Evolutionary conservation across 305 asterid genomes (phyloP).

Genomic region (Fraxinus angustifolia): DNA sequence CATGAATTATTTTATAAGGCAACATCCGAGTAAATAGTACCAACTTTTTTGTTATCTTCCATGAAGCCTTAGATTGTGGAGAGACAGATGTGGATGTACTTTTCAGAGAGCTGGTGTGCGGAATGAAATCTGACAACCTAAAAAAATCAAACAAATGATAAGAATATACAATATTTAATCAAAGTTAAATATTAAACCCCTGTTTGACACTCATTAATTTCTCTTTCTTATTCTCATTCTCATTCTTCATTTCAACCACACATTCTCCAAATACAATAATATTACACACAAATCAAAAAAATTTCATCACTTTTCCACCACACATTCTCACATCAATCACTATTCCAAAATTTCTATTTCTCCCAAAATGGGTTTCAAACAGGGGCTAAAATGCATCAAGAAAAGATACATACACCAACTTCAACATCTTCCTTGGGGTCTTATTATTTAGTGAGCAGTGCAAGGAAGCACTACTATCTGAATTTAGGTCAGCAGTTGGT

Average conservation of each 20-base stretch:
- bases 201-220: too few relatives aligned
- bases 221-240: too few relatives aligned
- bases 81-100: constrained; percentile 27
- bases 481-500: constrained; percentile 16
- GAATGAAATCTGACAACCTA: constrained; percentile 26
- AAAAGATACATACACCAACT: constrained; percentile 28
- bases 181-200: neutral
- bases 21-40: constrained; percentile 14
- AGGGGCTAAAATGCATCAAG: neutral
- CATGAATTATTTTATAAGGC: neutral
- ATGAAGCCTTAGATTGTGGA: constrained; percentile 32
- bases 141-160: constrained; percentile 1
- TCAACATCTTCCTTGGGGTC: constrained; percentile 28
- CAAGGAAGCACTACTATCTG: constrained; percentile 22
- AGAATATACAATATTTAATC: neutral
- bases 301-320: too few relatives aligned
- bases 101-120: constrained; percentile 28
- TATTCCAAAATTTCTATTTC: too few relatives aligned
- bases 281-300: too few relatives aligned
- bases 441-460: constrained; percentile 14
- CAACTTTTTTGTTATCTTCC: constrained; percentile 53
- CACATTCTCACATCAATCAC: too few relatives aligned
- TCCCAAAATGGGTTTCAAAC: too few relatives aligned
- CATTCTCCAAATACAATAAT: too few relatives aligned
- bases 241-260: too few relatives aligned